phyloP scores from a whole-genome alignment of 257 asterid genomes.

The Solanum etuberosum region DNA sequence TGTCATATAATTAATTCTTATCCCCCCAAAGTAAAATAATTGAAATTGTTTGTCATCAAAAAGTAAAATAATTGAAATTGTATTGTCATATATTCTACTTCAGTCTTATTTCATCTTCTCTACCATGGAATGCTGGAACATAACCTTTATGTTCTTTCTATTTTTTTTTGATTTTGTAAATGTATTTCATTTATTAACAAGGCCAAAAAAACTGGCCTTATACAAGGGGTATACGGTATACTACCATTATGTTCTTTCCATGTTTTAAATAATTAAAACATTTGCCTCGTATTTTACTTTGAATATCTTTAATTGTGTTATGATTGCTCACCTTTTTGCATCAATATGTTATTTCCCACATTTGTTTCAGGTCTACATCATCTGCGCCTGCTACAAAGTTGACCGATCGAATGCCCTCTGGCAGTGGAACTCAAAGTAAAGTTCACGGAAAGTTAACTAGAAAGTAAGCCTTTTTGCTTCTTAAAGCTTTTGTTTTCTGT shows the following conservation, averaged over 20 bases:
- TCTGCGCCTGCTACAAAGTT: constrained; percentile 24
- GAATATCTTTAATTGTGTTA: background rate
- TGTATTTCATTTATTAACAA: background rate
- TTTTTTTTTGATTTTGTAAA: background rate
- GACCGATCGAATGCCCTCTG: constrained; percentile 19
- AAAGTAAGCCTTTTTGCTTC: constrained; percentile 38
- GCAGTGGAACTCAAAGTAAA: constrained; percentile 25
- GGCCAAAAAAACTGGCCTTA: background rate
- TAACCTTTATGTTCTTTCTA: background rate
- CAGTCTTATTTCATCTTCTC: background rate
- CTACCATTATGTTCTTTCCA: background rate
- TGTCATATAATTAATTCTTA: background rate
- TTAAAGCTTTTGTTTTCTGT: background rate
- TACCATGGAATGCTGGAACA: background rate
- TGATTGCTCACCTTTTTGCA: background rate
- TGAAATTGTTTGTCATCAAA: background rate
- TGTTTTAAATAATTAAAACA: background rate
- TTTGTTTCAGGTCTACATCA: constrained; percentile 35
- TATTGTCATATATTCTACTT: background rate
- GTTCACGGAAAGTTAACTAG: constrained; percentile 58
- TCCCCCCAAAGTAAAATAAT: background rate
- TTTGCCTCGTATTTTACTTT: background rate
- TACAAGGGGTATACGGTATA: background rate
- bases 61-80: background rate
- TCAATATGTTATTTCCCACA: background rate